Conservation (phyloP, 225 moss, liverwort and hornwort genomes). For the Asterella californica region DNA sequence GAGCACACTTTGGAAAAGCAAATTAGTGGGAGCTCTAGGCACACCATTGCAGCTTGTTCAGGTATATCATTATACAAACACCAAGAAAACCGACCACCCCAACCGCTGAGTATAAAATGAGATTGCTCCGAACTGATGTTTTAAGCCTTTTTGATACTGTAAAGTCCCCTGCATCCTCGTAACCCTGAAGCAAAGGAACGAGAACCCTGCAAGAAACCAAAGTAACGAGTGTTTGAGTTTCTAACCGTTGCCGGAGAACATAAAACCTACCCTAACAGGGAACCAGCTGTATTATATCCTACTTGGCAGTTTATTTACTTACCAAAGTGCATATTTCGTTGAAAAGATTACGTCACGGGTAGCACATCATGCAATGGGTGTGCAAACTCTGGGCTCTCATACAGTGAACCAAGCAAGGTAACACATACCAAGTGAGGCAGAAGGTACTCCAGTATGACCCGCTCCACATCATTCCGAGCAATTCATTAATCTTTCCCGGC, state of each 20-base stretch:
- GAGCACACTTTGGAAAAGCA: not conserved
- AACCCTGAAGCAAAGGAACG: slow-evolving; percentile 88
- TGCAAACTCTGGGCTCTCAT: not conserved
- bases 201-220: slow-evolving; percentile 50
- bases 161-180: slow-evolving; percentile 99
- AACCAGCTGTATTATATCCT: not conserved
- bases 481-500: slow-evolving; percentile 49
- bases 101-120: slow-evolving; percentile 76
- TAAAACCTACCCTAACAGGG: not conserved
- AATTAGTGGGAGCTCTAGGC: not conserved
- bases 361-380: not conserved
- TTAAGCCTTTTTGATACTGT: slow-evolving; percentile 78
- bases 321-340: not conserved
- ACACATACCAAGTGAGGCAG: slow-evolving; percentile 81
- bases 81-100: slow-evolving; percentile 88
- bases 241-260: not conserved
- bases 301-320: not conserved
- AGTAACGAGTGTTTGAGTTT: not conserved
- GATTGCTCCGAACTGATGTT: slow-evolving; percentile 82
- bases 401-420: not conserved
- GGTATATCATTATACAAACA: slow-evolving; percentile 83
- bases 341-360: not conserved
- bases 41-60: slow-evolving; percentile 89
- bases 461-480: slow-evolving; percentile 73
- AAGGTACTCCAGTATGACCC: slow-evolving; percentile 99